Base-by-base conservation (phyloP, 1,284 basidiomycete genomes). In the Rhizopogon hawkerae region DNA sequence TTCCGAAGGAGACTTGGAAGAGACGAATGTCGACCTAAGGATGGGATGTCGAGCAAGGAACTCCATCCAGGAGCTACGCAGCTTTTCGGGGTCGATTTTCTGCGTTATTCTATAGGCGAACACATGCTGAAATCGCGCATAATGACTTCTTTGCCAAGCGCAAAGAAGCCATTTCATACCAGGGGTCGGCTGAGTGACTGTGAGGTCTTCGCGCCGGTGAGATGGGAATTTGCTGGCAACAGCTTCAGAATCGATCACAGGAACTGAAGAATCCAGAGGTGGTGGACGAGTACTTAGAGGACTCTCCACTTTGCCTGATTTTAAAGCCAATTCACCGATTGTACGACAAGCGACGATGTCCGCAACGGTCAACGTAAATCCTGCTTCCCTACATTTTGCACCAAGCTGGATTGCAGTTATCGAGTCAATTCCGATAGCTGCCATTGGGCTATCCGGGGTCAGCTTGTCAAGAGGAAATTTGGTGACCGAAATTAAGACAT, bases 321-420 rank as follows among this genome's bases (percentile, higher is more conserved):
- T 59, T 18, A 43, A 42, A 31, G 65, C 55, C 51, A 76, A 62
- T 43, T 72, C 68, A 2, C 58, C 62, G 3, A 76, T 56, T 1
- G 68, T 70, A 36, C 56, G 56, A 46, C 74, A 72, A 33, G 58
- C 66, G 35, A 73, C 58, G n/a, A 77, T 65, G 38, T 76, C 71
- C 31, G 63, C 69, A 3, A 69, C 66, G 16, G 56, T 58, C 13
- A 76, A 46, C 6, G 51, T 53, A 31, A 75, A 50, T 1, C 73
- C 73, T 8, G 58, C 63, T 41, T 60, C 60, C 35, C 70, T 67
- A 48, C 66, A 69, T 46, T 63, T 69, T 18, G 72, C 64, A 6
- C 68, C 65, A 14, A 78, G 62, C 50, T 72, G 71, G 38, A 78
- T 74, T 14, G 76, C 73, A 24, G 71, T 73, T 47, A 78, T 78